Conservation (phyloP, 2,329 filamentous ascomycete species). For the Fusarium chuoi region DNA sequence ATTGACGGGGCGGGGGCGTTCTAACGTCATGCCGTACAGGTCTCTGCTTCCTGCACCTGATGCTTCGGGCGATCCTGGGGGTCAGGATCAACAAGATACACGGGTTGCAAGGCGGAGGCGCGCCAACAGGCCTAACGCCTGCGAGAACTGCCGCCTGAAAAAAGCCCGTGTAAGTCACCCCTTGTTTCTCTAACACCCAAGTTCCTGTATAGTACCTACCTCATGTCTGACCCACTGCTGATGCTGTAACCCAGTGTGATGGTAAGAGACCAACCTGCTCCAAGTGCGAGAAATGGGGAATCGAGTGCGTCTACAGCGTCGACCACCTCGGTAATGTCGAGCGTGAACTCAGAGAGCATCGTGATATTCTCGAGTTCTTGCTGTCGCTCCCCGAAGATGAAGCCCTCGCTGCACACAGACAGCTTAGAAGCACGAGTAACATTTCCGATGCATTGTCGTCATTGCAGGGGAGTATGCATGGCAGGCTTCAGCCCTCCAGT, state of each 20-base stretch:
- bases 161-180: conserved; percentile 29
- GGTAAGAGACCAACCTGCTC: conserved; percentile 23
- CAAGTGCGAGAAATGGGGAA: conserved; percentile 23
- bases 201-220: not conserved
- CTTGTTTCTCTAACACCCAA: not conserved
- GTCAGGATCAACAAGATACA: conserved; percentile 12
- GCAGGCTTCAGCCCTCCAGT: conserved; percentile 18
- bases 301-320: conserved; percentile 11
- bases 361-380: conserved; percentile 19
- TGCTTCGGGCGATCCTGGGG: not conserved
- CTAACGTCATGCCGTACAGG: conserved; percentile 5
- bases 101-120: conserved; percentile 13
- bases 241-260: conserved; percentile 14
- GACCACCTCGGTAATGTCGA: conserved; percentile 24
- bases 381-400: conserved; percentile 13
- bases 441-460: conserved; percentile 14
- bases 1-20: not conserved
- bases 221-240: conserved; percentile 12
- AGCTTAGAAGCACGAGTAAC: not conserved
- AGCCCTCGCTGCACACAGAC: conserved; percentile 6
- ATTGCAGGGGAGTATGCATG: conserved; percentile 24
- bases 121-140: conserved; percentile 26
- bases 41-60: conserved; percentile 16
- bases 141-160: conserved; percentile 27
- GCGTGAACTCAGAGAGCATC: conserved; percentile 22